Evolutionary conservation across 2,329 filamentous ascomycete species (phyloP).

Genomic region (Claviceps humidiphila): DNA sequence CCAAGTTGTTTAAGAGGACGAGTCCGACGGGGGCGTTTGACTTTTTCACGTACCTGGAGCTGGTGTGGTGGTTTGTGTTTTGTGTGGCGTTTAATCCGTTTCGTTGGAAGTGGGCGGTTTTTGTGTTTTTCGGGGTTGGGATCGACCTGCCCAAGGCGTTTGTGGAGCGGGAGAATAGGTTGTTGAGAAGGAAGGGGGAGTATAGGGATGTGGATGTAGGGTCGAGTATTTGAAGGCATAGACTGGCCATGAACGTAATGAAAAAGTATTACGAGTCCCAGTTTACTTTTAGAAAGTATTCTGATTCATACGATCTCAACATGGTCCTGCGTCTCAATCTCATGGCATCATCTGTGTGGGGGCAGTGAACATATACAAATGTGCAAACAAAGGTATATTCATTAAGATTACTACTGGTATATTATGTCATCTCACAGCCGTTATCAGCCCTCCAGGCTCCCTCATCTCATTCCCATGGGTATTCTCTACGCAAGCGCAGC

Average conservation of each 20-base stretch:
- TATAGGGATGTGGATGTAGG: slow-evolving; percentile 12
- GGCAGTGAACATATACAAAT: not conserved
- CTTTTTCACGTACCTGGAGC: slow-evolving; percentile 78
- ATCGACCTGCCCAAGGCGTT: slow-evolving; percentile 50
- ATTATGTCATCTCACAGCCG: not conserved
- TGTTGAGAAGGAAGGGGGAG: slow-evolving; percentile 38
- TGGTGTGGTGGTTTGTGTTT: slow-evolving; percentile 77
- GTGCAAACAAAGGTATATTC: not conserved
- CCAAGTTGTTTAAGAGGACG: slow-evolving; percentile 52
- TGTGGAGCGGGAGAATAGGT: slow-evolving; percentile 49
- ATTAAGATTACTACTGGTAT: not conserved
- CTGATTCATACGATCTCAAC: too few relatives aligned
- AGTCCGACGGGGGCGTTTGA: slow-evolving; percentile 69
- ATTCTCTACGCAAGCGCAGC: not conserved
- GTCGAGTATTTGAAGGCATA: slow-evolving; percentile 8
- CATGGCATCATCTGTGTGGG: too few relatives aligned
- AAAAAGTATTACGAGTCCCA: not conserved
- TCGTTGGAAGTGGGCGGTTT: slow-evolving; percentile 78
- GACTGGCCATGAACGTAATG: not conserved
- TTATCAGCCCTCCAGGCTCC: not conserved
- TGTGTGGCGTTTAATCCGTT: slow-evolving; percentile 71
- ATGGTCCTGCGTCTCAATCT: too few relatives aligned
- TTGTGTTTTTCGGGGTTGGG: slow-evolving; percentile 68
- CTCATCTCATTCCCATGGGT: not conserved
- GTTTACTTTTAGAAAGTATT: too few relatives aligned